phyloP scores from a whole-genome alignment of 2,329 filamentous ascomycete species.

The Endocalyx cinctus region DNA sequence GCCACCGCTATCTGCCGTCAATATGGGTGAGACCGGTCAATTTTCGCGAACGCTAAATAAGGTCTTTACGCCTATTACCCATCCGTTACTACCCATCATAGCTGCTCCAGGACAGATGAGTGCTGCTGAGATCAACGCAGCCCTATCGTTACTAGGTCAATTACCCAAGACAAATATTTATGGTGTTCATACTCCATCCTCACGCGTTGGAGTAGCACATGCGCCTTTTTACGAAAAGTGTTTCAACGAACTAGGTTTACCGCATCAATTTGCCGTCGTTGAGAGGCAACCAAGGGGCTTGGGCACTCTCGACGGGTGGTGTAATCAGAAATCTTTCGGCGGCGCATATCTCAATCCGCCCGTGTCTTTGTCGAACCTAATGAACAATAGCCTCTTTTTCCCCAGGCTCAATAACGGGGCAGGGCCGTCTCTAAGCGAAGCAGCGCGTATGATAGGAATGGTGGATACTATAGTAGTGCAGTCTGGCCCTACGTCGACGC shows the following conservation, averaged over 20 bases:
- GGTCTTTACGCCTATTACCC: conserved; percentile 83
- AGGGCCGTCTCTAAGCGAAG: conserved; percentile 63
- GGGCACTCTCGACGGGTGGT: conserved; percentile 64
- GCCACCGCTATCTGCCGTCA: conserved; percentile 76
- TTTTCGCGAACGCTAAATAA: conserved; percentile 79
- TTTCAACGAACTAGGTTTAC: conserved; percentile 78
- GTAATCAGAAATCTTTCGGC: conserved; percentile 71
- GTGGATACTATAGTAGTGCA: conserved; percentile 76
- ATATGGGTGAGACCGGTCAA: conserved; percentile 84
- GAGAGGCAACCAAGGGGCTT: conserved; percentile 64
- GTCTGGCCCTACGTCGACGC: conserved; percentile 37
- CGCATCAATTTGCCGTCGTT: conserved; percentile 72
- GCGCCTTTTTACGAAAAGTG: conserved; percentile 84
- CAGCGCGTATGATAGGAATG: conserved; percentile 72
- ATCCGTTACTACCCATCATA: conserved; percentile 77
- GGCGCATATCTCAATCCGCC: conserved; percentile 78
- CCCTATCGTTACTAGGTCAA: conserved; percentile 73
- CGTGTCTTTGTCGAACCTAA: conserved; percentile 55
- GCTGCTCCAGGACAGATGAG: conserved; percentile 83
- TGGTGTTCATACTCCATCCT: conserved; percentile 68
- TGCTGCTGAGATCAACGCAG: conserved; percentile 78
- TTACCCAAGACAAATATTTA: conserved; percentile 77
- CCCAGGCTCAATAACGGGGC: conserved; percentile 43
- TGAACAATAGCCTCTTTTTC: conserved; percentile 52
- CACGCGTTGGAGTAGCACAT: conserved; percentile 61